Evolutionary conservation across 345 rosid species (phyloP).

Genomic region (Lepidium africanum): DNA sequence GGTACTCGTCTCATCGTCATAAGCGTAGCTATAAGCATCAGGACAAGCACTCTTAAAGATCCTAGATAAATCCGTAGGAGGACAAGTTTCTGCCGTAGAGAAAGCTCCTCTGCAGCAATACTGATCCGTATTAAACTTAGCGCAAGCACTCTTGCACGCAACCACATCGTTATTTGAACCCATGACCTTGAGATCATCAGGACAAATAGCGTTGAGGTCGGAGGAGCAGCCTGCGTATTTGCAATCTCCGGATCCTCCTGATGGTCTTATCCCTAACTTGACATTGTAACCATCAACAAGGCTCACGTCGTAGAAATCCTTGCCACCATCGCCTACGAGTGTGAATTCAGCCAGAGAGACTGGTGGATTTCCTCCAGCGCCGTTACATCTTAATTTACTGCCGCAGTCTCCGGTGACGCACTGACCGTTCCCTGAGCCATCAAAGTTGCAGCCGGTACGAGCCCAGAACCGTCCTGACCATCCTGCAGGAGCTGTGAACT

Average conservation of each 20-base stretch:
- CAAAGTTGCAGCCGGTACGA: conserved; percentile 67
- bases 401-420: conserved; percentile 80
- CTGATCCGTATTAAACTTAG: conserved; percentile 48
- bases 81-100: conserved; percentile 51
- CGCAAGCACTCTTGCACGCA: conserved; percentile 77
- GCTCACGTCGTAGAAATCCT: conserved; percentile 80
- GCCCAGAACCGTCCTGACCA: conserved; percentile 94
- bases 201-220: conserved; percentile 58
- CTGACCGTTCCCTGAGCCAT: conserved; percentile 45
- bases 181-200: conserved; percentile 40
- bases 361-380: conserved; percentile 59
- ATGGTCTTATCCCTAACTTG: conserved; percentile 46
- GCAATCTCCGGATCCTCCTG: conserved; percentile 61
- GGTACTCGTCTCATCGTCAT: conserved; percentile 71
- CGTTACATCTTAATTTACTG: conserved; percentile 36
- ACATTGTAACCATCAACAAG: conserved; percentile 84
- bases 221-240: conserved; percentile 56
- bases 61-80: conserved; percentile 50
- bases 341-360: conserved; percentile 65
- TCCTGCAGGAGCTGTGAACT: conserved; percentile 44
- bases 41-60: conserved; percentile 75
- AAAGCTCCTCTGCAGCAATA: conserved; percentile 67
- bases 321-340: conserved; percentile 25
- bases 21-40: conserved; percentile 75
- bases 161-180: conserved; percentile 30